A percentile compares a stretch with the other conserved stretches of the same genome.
These are phyloP conservation scores for Ascochyta pisi DNA, from an alignment of 2,329 filamentous ascomycete genomes.

Conservation along the genomic window DNA sequence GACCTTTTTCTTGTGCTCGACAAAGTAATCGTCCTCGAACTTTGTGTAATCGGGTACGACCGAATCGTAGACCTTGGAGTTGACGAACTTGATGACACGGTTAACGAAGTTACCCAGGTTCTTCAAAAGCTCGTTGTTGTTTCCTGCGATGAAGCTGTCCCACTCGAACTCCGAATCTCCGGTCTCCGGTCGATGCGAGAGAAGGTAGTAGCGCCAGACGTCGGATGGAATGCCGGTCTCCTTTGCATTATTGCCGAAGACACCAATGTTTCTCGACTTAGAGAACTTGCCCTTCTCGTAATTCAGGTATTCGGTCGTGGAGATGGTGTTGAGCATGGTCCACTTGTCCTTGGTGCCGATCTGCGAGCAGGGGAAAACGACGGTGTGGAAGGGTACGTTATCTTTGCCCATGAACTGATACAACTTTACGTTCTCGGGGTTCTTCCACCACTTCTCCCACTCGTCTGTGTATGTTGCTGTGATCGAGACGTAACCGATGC, in stretches of 20 bases:
- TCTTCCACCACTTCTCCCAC: constrained; percentile 95
- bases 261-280: constrained; percentile 87
- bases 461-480: constrained; percentile 87
- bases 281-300: constrained; percentile 74
- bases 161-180: constrained; percentile 91
- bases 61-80: constrained; percentile 73
- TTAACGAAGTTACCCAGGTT: constrained; percentile 69
- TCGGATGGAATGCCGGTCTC: constrained; percentile 84
- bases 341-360: constrained; percentile 84
- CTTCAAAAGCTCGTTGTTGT: constrained; percentile 87
- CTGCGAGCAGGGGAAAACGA: constrained; percentile 89
- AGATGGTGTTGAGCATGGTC: constrained; percentile 89
- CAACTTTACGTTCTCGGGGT: constrained; percentile 83
- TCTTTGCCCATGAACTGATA: constrained; percentile 96
- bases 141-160: constrained; percentile 79
- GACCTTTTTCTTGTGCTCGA: constrained; percentile 63
- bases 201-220: constrained; percentile 93
- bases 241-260: constrained; percentile 89
- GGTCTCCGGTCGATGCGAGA: constrained; percentile 84
- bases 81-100: constrained; percentile 70
- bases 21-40: constrained; percentile 53
- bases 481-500: constrained; percentile 94
- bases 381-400: constrained; percentile 85
- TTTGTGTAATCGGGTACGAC: constrained; percentile 72
- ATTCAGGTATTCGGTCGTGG: constrained; percentile 75